Base-by-base conservation (phyloP, 2,329 filamentous ascomycete genomes). In the Botrytis byssoidea region DNA sequence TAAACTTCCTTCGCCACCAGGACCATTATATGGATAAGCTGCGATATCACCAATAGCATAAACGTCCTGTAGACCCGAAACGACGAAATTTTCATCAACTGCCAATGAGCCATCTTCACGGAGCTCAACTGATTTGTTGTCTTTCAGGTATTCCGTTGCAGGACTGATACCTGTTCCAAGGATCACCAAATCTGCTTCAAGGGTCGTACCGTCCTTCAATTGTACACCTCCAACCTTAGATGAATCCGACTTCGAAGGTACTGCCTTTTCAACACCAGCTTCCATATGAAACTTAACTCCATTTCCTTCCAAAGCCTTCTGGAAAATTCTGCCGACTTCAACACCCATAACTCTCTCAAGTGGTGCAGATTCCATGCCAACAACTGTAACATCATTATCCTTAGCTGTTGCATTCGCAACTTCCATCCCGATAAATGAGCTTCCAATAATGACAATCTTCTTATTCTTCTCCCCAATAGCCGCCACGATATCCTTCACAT, bases 391-490 rank as follows among this genome's bases (percentile, higher is more conserved):
- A 14, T 91, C 85, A 82, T 99, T 97, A 79, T 92, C 92, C 78
- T 92, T 92, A 63, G 88, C 84, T 0, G 92, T 91, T 0, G 97
- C 91, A 76, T 95, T 96, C 75, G 93, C 95, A n/a, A 97, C 89
- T 83, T 99, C 96, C 93, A 99, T 97, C 59, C 96, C 96, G 80
- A 99, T 99, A 83, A 99, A 99, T 0, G 94, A 97, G 74, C 92
- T 95, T 59, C 96, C 96, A 71, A 99, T 87, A 22, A 99, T 87
- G 65, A 97, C 94, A 77, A 99, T 90, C 83, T 97, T 98, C 87
- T 97, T 98, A 74, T 90, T 90, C 80, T 93, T 92, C 61, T 93
- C 89, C 44, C 94, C 94, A 65, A 97, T 92, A 10, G 94, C 93
- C 1, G 85, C 87, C 40, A 94, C 86, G 77, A 99, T 98, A 74